Percentiles rank a stretch among this genome's conserved stretches.
Evolutionary conservation across 495 filamentous ascomycete genomes (phyloP).

Genomic region (Chaetomidium leptoderma): DNA sequence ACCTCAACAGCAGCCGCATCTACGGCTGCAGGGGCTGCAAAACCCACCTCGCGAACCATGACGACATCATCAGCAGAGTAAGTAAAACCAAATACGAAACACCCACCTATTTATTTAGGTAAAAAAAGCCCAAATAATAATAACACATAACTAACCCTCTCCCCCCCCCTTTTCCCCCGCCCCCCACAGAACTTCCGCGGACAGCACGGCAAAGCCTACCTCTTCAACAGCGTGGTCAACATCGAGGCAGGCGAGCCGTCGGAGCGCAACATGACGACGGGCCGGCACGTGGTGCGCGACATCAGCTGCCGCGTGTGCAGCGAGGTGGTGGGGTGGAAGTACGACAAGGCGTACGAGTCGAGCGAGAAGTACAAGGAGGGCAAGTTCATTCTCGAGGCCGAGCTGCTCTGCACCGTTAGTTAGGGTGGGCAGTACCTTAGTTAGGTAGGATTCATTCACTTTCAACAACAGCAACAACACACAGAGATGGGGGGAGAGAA

Average conservation of each 20-base stretch:
- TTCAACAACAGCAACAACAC: too few relatives aligned
- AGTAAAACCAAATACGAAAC: too few relatives aligned
- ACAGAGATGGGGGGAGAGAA: not conserved
- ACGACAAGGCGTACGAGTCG: conserved; percentile 90
- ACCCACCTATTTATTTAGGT: too few relatives aligned
- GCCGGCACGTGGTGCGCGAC: conserved; percentile 87
- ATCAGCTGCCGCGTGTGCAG: conserved; percentile 86
- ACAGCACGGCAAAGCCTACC: conserved; percentile 96
- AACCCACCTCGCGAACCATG: conserved; percentile 87
- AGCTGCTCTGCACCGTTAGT: conserved; percentile 72
- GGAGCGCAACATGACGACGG: conserved; percentile 99
- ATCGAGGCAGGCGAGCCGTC: conserved; percentile 70
- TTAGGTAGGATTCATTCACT: too few relatives aligned
- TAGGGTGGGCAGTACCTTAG: too few relatives aligned
- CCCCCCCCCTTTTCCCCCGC: not conserved
- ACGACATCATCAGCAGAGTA: conserved; percentile 93
- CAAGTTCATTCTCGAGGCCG: conserved; percentile 94
- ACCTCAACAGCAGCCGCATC: conserved; percentile 83
- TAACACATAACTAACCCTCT: not conserved
- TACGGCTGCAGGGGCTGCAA: conserved; percentile 97
- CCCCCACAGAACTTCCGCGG: conserved; percentile 84
- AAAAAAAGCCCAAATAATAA: not conserved
- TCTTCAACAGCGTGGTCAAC: conserved; percentile 94
- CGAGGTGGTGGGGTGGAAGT: conserved; percentile 95
- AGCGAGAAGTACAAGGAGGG: conserved; percentile 98